These are phyloP conservation scores for Penicillium italicum DNA, from an alignment of 2,329 filamentous ascomycete genomes.

Conservation along the genomic window DNA sequence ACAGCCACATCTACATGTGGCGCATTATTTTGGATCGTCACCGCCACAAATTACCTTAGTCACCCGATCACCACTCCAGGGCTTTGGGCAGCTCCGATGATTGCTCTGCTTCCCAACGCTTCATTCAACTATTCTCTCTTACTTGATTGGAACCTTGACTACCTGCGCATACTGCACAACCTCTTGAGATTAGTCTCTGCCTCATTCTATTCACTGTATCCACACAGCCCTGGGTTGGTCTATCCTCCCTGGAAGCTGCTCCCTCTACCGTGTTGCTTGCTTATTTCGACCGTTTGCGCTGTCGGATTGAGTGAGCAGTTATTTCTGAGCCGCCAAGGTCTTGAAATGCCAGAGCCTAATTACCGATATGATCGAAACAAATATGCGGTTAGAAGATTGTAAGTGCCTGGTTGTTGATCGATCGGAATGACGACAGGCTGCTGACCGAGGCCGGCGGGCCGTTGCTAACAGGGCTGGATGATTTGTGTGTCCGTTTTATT, in stretches of 20 bases:
- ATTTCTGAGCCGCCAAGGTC: slow-evolving; percentile 22
- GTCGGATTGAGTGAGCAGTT: slow-evolving; percentile 22
- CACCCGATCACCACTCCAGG: slow-evolving; percentile 20
- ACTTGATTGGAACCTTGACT: not conserved
- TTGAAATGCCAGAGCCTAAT: slow-evolving; percentile 60
- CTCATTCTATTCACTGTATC: slow-evolving; percentile 1
- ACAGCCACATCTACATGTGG: slow-evolving; percentile 18
- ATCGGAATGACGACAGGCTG: slow-evolving; percentile 6
- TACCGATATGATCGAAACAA: slow-evolving; percentile 68
- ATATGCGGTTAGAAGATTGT: slow-evolving; percentile 91
- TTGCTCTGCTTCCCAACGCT: slow-evolving; percentile 9
- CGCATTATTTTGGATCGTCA: slow-evolving; percentile 4
- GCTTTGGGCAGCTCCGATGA: slow-evolving; percentile 16
- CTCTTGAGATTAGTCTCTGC: not conserved
- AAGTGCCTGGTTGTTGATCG: slow-evolving; percentile 33
- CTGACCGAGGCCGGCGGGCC: slow-evolving; percentile 21
- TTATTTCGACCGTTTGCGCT: slow-evolving; percentile 19
- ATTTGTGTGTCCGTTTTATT: slow-evolving; percentile 95
- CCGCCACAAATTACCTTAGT: slow-evolving; percentile 17
- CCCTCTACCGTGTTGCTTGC: slow-evolving; percentile 15
- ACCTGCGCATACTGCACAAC: not conserved
- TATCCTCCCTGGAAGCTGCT: slow-evolving; percentile 29
- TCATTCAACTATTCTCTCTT: not conserved
- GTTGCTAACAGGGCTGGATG: slow-evolving; percentile 73
- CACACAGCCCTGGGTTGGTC: slow-evolving; percentile 8